Percentiles rank a stretch among this genome's conserved stretches.
Evolutionary conservation across 2,329 filamentous ascomycete species (phyloP).

Genomic region (Aspergillus nomiae): DNA sequence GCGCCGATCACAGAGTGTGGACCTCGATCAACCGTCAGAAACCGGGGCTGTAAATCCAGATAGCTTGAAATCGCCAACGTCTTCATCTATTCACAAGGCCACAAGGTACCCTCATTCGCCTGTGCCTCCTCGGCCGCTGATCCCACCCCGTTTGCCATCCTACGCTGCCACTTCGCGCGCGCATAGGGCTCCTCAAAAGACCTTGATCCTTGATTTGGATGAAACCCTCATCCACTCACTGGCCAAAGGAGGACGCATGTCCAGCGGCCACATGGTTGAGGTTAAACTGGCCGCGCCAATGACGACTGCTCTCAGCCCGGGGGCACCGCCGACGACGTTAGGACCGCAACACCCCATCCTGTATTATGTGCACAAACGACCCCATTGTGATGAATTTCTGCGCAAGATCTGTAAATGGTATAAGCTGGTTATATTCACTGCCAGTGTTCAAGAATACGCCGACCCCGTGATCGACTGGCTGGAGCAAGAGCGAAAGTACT

Average conservation of each 20-base stretch:
- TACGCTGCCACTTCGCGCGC: constrained; percentile 62
- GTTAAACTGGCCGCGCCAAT: constrained; percentile 67
- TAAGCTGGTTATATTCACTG: constrained; percentile 94
- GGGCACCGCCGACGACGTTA: constrained; percentile 64
- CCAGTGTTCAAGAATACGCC: constrained; percentile 96
- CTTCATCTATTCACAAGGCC: constrained; percentile 68
- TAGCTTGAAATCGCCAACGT: constrained; percentile 91
- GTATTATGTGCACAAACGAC: constrained; percentile 98
- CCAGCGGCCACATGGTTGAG: constrained; percentile 97
- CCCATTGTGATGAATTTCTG: constrained; percentile 94
- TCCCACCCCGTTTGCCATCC: constrained; percentile 85
- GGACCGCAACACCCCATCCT: constrained; percentile 93
- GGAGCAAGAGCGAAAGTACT: constrained; percentile 95
- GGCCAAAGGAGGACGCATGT: constrained; percentile 94
- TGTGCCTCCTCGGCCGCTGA: constrained; percentile 82
- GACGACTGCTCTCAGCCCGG: constrained; percentile 38
- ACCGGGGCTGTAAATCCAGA: constrained; percentile 64
- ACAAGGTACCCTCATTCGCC: constrained; percentile 91
- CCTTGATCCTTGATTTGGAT: constrained; percentile 90
- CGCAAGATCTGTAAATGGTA: constrained; percentile 97
- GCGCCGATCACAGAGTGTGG: constrained; percentile 34
- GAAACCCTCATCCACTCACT: constrained; percentile 98
- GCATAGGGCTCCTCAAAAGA: constrained; percentile 72
- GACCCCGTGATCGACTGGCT: constrained; percentile 99
- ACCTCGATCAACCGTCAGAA: constrained; percentile 29